Conservation (phyloP, 495 filamentous ascomycete genomes). For the Daldinia caldariorum region DNA sequence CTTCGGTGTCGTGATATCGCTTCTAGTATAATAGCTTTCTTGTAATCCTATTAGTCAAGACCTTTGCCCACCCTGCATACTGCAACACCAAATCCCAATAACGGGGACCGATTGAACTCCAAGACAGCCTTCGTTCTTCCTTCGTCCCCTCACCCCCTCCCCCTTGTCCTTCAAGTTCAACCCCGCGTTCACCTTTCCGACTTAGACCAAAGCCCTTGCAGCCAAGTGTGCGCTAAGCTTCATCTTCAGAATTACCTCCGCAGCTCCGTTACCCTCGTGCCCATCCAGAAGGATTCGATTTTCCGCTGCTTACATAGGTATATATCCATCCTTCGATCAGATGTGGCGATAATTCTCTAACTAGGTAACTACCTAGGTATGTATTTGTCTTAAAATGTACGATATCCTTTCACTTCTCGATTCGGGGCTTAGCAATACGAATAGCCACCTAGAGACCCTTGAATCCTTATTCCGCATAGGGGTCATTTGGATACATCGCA, state of each 20-base stretch:
- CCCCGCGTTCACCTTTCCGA: constrained; percentile 35
- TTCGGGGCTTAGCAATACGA: constrained; percentile 1
- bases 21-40: constrained; percentile 20
- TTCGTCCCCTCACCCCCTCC: constrained; percentile 8
- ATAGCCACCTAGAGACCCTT: not conserved
- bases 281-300: constrained; percentile 23
- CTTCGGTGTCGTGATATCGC: constrained; percentile 27
- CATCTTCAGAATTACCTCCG: constrained; percentile 36
- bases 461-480: not conserved
- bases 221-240: constrained; percentile 36
- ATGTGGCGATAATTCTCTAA: not conserved
- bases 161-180: constrained; percentile 29
- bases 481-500: constrained; percentile 1
- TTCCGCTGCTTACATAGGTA: constrained; percentile 5
- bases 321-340: constrained; percentile 4
- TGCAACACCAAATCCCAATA: constrained; percentile 26
- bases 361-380: not conserved
- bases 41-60: constrained; percentile 37
- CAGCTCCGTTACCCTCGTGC: constrained; percentile 41
- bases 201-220: constrained; percentile 25
- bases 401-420: constrained; percentile 10
- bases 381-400: constrained; percentile 9
- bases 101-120: constrained; percentile 15
- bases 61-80: constrained; percentile 3
- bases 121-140: constrained; percentile 10